Conservation (phyloP, 352 stramenopile genomes). For the Heterotrichella gracilis region DNA sequence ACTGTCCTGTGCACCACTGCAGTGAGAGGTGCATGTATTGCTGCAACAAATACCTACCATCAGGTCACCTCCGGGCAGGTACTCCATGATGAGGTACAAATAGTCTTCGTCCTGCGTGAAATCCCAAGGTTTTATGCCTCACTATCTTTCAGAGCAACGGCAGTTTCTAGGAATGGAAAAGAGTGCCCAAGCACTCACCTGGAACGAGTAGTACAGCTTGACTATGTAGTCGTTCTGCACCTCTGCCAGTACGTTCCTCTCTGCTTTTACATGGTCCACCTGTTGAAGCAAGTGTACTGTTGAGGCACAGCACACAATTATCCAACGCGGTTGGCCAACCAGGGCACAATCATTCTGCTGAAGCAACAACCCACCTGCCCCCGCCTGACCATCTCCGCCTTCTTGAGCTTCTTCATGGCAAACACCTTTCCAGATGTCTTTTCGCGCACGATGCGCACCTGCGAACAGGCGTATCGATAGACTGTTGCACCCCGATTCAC, state of each 20-base stretch:
- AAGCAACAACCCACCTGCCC: constrained; percentile 74
- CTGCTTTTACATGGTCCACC: constrained; percentile 13
- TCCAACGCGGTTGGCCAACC: constrained; percentile 58
- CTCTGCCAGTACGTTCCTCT: constrained; percentile 14
- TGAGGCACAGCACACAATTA: constrained; percentile 66
- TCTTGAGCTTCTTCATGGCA: constrained; percentile 89
- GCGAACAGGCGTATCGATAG: neutral
- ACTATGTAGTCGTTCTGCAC: no score
- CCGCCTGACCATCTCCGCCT: constrained; percentile 63
- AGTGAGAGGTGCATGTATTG: no score
- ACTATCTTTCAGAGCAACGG: neutral
- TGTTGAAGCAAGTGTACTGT: constrained; percentile 39
- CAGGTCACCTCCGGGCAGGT: constrained; percentile 81
- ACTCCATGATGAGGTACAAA: constrained; percentile 87
- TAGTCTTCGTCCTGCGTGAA: constrained; percentile 60
- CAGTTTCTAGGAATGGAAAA: neutral
- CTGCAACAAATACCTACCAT: no score
- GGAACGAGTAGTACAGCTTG: constrained; percentile 18
- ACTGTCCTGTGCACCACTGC: no score
- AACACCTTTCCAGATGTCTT: constrained; percentile 54
- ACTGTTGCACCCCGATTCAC: no score
- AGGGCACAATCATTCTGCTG: constrained; percentile 64
- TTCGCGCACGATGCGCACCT: constrained; percentile 23
- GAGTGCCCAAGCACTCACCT: neutral
- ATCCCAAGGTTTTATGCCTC: no score